Evolutionary conservation across 345 rosid species (phyloP), one percentile per base, ranked within the genome.

Genomic region (Boechera stricta): DNA sequence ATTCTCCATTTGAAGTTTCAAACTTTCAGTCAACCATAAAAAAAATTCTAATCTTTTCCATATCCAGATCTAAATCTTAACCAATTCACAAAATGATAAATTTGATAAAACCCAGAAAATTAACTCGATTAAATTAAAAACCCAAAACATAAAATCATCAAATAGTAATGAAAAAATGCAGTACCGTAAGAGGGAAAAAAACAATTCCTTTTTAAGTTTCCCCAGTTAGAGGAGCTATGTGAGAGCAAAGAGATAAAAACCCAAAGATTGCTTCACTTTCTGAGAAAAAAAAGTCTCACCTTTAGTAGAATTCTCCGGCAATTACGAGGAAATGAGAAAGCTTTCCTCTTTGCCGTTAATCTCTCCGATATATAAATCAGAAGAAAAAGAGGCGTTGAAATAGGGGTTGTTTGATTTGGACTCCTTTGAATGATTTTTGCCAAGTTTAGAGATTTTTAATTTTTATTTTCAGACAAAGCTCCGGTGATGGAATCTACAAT

Each of bases 181-280:
- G 36, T 18, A 64, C 26, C 36, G 6, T 44, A 10, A 4, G 42
- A 53, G 26, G 32, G 11, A 53, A 61, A 24, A 47, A 32, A 10
- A 32, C 13, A 15, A 52, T 16, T 5, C 18, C 29, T 32, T 55
- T 74, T 33, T 26, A 6, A 53, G 64, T 53, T 70, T 67, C 31
- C 2, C 6, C 42, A 75, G 47, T 45, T 3, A 49, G 56, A 64
- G 41, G 10, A 42, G 54, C 71, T 41, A 48, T 57, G 44, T 58
- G n/a, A 49, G 16, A 41, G 62, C 6, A 58, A 47, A 71, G 62
- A 60, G 45, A 76, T 5, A 0, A 59, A 49, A 41, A 24, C 16
- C 29, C 5, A 67, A 49, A 67, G 73, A 72, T 72, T 57, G 77
- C 60, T 72, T 78, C 77, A 72, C 69, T 66, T 78, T 65, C 36